phyloP scores from a whole-genome alignment of 257 asterid species.

The Jacaranda copaia region DNA sequence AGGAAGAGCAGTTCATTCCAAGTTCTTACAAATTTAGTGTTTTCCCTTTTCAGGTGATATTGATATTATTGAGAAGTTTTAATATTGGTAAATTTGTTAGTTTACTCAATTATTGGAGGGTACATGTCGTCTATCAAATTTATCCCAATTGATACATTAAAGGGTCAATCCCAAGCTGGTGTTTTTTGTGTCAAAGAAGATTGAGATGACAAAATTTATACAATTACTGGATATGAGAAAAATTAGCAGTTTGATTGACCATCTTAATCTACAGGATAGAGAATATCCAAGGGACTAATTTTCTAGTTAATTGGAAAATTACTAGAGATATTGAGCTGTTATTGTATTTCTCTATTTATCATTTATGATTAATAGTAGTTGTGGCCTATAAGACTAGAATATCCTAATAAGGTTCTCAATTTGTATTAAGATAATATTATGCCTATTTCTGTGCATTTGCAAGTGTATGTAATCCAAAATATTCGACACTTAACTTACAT shows the following conservation, averaged over 20 bases:
- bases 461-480: slow-evolving; percentile 12
- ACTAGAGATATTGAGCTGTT: too few species aligned
- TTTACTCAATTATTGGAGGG: background rate
- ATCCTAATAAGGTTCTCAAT: background rate
- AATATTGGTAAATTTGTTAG: background rate
- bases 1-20: slow-evolving; percentile 72
- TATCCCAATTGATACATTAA: background rate
- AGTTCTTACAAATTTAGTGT: slow-evolving; percentile 37
- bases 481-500: slow-evolving; percentile 6
- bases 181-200: too few species aligned
- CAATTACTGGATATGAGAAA: background rate
- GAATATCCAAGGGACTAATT: background rate
- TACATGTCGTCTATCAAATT: background rate
- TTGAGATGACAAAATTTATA: background rate
- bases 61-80: background rate
- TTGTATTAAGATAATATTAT: background rate
- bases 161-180: too few species aligned
- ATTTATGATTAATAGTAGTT: too few species aligned
- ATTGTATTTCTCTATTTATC: too few species aligned
- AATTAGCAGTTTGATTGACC: background rate
- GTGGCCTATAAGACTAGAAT: too few species aligned
- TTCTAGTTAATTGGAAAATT: background rate
- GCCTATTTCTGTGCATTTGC: background rate
- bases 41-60: background rate
- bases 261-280: background rate